Evolutionary conservation across 306 rosid species (phyloP).

Genomic region (Gastrolobium villosum): DNA sequence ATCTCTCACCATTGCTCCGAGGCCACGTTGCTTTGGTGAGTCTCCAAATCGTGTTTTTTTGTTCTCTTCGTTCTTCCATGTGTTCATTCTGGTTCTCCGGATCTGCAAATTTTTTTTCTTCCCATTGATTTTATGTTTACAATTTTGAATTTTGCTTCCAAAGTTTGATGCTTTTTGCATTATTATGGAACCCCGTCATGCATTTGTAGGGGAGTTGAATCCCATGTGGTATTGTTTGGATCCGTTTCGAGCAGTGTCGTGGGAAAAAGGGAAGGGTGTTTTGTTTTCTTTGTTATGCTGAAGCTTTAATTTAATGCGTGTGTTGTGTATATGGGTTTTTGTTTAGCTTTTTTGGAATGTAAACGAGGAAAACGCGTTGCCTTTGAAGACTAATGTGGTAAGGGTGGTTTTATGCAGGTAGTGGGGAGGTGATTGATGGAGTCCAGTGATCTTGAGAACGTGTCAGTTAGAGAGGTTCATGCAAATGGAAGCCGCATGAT

Average conservation of each 20-base stretch:
- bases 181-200: slow-evolving; percentile 32
- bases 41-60: slow-evolving; percentile 17
- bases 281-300: slow-evolving; percentile 32
- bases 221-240: slow-evolving; percentile 31
- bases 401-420: slow-evolving; percentile 47
- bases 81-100: slow-evolving; percentile 42
- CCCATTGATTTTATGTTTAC: slow-evolving; percentile 17
- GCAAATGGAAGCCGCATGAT: slow-evolving; percentile 77
- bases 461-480: slow-evolving; percentile 60
- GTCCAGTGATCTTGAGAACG: slow-evolving; percentile 55
- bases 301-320: background rate
- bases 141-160: slow-evolving; percentile 37
- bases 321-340: slow-evolving; percentile 18
- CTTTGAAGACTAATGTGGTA: slow-evolving; percentile 43
- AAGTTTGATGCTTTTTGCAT: slow-evolving; percentile 42
- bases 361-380: slow-evolving; percentile 6
- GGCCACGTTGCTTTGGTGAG: slow-evolving; percentile 51
- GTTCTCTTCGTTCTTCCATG: slow-evolving; percentile 11
- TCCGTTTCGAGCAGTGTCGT: slow-evolving; percentile 27
- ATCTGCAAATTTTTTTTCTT: slow-evolving; percentile 42
- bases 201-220: slow-evolving; percentile 3
- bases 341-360: slow-evolving; percentile 27
- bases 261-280: slow-evolving; percentile 25
- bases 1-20: slow-evolving; percentile 43
- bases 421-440: slow-evolving; percentile 67